Conservation (phyloP, 768 basidiomycete species). For the Russula vinacea region DNA sequence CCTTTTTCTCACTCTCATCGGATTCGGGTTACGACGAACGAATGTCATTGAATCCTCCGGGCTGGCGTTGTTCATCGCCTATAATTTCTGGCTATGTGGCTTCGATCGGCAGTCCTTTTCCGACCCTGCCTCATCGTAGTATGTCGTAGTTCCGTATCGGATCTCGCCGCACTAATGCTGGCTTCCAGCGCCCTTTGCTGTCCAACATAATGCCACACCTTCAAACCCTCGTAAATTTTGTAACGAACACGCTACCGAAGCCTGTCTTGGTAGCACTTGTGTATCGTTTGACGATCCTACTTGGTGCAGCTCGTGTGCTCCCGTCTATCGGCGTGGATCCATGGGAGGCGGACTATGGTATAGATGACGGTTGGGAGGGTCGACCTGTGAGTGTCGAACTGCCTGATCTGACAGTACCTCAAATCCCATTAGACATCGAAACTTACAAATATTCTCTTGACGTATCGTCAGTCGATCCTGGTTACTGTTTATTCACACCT, state of each 20-base stretch:
- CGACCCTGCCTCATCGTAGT: conserved; percentile 77
- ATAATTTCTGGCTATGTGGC: conserved; percentile 87
- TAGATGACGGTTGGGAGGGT: conserved; percentile 64
- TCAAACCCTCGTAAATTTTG: conserved; percentile 73
- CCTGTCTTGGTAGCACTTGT: conserved; percentile 75
- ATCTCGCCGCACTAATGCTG: not conserved
- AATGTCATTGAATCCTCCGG: conserved; percentile 91
- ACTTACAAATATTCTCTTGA: conserved; percentile 68
- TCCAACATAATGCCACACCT: conserved; percentile 80
- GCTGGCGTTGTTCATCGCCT: conserved; percentile 83
- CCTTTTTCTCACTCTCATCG: conserved; percentile 87
- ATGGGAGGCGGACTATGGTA: conserved; percentile 67
- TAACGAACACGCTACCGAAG: conserved; percentile 81
- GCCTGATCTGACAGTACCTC: conserved; percentile 6
- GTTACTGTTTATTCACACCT: conserved; percentile 86
- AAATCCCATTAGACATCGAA: conserved; percentile 59
- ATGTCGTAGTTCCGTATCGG: conserved; percentile 35
- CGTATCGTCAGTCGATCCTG: conserved; percentile 81
- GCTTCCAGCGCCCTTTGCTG: conserved; percentile 58
- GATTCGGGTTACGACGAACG: conserved; percentile 82
- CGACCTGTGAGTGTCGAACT: conserved; percentile 55
- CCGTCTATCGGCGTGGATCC: conserved; percentile 80
- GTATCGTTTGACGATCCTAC: conserved; percentile 77
- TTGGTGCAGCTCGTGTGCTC: conserved; percentile 76
- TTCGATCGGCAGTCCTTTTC: conserved; percentile 71